phyloP scores from a whole-genome alignment of 345 rosid species.

The Aegle marmelos region DNA sequence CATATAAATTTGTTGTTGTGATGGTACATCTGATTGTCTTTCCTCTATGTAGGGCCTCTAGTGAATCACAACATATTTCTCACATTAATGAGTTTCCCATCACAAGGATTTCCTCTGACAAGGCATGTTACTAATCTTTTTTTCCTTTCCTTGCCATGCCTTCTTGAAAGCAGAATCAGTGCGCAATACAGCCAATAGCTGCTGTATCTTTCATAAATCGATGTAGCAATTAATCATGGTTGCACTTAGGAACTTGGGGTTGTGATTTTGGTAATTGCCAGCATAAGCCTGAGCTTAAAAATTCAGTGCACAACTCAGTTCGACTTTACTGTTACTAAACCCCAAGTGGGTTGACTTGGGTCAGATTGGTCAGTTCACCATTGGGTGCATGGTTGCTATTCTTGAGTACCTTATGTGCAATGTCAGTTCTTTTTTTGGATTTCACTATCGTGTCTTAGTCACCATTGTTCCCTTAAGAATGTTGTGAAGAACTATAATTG shows the following conservation, averaged over 20 bases:
- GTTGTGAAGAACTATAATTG: neutral
- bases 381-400: neutral
- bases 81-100: constrained; percentile 29
- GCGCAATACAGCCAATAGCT: neutral
- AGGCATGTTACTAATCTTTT: constrained; percentile 38
- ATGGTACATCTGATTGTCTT: constrained; percentile 3
- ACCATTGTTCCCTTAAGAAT: neutral
- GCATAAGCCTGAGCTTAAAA: neutral
- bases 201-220: neutral
- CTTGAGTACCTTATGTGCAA: neutral
- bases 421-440: neutral
- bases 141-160: neutral
- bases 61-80: constrained; percentile 31
- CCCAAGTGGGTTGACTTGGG: neutral
- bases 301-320: neutral
- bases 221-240: neutral
- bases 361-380: neutral
- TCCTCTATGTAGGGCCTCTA: constrained; percentile 25
- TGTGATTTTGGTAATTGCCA: neutral
- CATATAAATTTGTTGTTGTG: neutral
- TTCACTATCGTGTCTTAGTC: neutral
- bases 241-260: neutral
- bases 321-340: neutral
- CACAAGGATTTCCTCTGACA: constrained; percentile 64
- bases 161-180: neutral